phyloP scores from a whole-genome alignment of 2,329 filamentous ascomycete genomes.

The Ophiocordyceps australis region DNA sequence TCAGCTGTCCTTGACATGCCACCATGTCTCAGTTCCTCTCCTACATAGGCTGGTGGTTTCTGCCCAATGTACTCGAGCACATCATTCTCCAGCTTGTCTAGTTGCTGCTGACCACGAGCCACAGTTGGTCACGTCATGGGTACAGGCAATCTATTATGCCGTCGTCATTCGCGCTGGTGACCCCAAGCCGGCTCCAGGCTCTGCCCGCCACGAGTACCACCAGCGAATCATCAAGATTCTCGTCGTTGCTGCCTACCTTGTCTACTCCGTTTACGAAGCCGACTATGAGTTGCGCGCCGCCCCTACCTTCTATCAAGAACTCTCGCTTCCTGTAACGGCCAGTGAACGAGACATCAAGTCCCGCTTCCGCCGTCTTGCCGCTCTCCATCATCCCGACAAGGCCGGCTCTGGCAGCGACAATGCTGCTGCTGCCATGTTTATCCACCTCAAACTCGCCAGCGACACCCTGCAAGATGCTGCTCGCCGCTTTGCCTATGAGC shows the following conservation, averaged over 20 bases:
- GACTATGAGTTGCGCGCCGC: conserved; percentile 58
- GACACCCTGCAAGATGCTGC: conserved; percentile 67
- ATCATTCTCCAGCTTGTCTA: neutral
- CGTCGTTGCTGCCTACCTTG: conserved; percentile 68
- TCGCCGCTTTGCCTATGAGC: conserved; percentile 73
- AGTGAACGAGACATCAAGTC: conserved; percentile 66
- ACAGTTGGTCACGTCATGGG: conserved; percentile 59
- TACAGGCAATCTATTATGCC: conserved; percentile 71
- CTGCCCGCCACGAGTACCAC: conserved; percentile 52
- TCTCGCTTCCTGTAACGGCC: conserved; percentile 51
- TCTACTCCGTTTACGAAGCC: conserved; percentile 86
- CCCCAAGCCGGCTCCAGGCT: conserved; percentile 54
- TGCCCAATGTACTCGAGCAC: conserved; percentile 27
- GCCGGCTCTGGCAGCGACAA: conserved; percentile 18
- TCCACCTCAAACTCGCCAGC: conserved; percentile 66
- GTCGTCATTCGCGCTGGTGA: conserved; percentile 81
- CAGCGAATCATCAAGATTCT: conserved; percentile 67
- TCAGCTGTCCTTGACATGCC: neutral
- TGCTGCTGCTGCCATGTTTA: conserved; percentile 37
- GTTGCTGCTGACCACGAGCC: neutral
- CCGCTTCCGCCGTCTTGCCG: conserved; percentile 61
- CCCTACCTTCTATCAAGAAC: conserved; percentile 62
- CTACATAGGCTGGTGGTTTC: conserved; percentile 36
- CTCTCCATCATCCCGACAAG: conserved; percentile 75
- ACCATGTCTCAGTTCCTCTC: conserved; percentile 34